phyloP scores from a whole-genome alignment of 495 filamentous ascomycete genomes.

The Aspergillus nidulans region DNA sequence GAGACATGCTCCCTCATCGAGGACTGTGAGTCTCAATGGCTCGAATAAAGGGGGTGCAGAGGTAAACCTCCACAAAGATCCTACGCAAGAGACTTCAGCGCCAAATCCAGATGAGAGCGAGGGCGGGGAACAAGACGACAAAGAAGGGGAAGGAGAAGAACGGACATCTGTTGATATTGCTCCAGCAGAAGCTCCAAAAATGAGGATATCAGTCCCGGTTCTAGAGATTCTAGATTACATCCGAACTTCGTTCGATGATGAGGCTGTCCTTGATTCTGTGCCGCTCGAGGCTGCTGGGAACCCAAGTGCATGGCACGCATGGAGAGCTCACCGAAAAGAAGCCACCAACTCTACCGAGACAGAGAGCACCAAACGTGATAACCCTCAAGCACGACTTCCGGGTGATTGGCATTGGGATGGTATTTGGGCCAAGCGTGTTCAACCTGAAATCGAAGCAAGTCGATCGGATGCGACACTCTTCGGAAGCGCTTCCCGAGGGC shows the following conservation, averaged over 20 bases:
- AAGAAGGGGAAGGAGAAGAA: background rate
- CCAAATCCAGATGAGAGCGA: slow-evolving; percentile 7
- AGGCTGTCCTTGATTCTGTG: slow-evolving; percentile 67
- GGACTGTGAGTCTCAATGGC: slow-evolving; percentile 33
- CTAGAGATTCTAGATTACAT: slow-evolving; percentile 67
- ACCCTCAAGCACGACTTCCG: slow-evolving; percentile 51
- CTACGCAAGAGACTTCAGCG: background rate
- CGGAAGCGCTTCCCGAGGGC: slow-evolving; percentile 52
- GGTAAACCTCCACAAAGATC: background rate
- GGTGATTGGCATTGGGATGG: slow-evolving; percentile 96
- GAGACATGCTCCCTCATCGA: slow-evolving; percentile 30
- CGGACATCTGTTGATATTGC: slow-evolving; percentile 16
- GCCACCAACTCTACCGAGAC: slow-evolving; percentile 4
- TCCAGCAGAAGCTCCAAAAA: slow-evolving; percentile 14
- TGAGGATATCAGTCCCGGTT: slow-evolving; percentile 30
- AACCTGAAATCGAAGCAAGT: slow-evolving; percentile 69
- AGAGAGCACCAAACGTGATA: slow-evolving; percentile 25
- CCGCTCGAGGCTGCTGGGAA: slow-evolving; percentile 81
- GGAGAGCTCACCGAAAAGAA: slow-evolving; percentile 61
- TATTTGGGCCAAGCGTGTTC: slow-evolving; percentile 83
- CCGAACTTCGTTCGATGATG: slow-evolving; percentile 73
- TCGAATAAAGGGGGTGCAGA: slow-evolving; percentile 1
- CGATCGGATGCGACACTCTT: slow-evolving; percentile 72
- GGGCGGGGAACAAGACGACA: background rate
- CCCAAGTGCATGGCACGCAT: slow-evolving; percentile 85